phyloP scores from a whole-genome alignment of 352 stramenopile species.

The Pythium rishiriense region DNA sequence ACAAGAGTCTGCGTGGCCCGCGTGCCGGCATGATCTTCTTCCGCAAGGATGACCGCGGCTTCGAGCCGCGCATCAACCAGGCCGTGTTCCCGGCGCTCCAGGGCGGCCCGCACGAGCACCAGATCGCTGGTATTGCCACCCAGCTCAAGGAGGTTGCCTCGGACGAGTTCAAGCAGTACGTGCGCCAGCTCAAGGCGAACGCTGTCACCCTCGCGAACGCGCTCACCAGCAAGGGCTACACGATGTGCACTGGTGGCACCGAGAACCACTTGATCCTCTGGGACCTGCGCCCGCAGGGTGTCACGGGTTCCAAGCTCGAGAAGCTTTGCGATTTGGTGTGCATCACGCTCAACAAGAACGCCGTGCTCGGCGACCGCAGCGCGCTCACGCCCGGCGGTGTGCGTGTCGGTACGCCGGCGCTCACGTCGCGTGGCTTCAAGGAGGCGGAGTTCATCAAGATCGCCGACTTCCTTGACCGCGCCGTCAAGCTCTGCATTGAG shows the following conservation, averaged over 20 bases:
- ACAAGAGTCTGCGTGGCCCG: conserved; percentile 98
- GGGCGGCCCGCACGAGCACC: conserved; percentile 97
- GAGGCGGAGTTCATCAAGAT: conserved; percentile 97
- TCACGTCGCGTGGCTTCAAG: conserved; percentile 97
- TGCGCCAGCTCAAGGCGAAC: conserved; percentile 94
- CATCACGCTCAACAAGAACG: conserved; percentile 99
- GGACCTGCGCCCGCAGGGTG: conserved; percentile 94
- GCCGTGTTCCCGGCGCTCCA: conserved; percentile 99
- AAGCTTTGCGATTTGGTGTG: conserved; percentile 96
- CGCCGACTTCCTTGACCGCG: conserved; percentile 94
- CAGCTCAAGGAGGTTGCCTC: conserved; percentile 98
- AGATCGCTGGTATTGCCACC: conserved; percentile 98
- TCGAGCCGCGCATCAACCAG: conserved; percentile 96
- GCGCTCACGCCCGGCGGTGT: conserved; percentile 95
- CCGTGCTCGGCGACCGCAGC: conserved; percentile 95
- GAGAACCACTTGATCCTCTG: conserved; percentile 99
- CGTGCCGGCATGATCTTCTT: conserved; percentile 99
- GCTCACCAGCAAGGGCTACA: conserved; percentile 94
- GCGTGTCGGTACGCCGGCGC: conserved; percentile 94
- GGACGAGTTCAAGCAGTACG: conserved; percentile 97
- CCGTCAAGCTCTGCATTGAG: conserved; percentile 92
- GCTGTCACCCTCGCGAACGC: conserved; percentile 91
- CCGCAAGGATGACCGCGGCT: conserved; percentile 92
- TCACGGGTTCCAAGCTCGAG: conserved; percentile 99
- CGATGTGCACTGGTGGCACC: conserved; percentile 96